Percentiles rank a stretch among this genome's conserved stretches.
phyloP scores from a whole-genome alignment of 2,329 filamentous ascomycete species.

The Magnaporthiopsis rhizophila region DNA sequence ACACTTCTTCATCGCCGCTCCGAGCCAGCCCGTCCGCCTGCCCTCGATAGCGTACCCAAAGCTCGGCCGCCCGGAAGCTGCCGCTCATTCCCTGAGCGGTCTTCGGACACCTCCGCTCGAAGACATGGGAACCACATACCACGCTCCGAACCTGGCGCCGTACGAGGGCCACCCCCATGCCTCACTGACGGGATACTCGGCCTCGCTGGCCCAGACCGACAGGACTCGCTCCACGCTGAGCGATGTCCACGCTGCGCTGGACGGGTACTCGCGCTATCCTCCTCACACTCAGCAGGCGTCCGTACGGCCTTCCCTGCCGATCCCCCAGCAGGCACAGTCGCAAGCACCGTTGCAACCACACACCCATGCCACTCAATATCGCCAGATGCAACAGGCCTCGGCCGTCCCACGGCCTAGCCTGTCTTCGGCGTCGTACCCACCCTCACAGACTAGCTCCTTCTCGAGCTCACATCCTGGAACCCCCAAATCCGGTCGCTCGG shows the following conservation, averaged over 20 bases:
- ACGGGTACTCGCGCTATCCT: conserved; percentile 8
- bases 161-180: conserved; percentile 18
- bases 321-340: conserved; percentile 3
- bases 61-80: not conserved
- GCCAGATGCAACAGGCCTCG: conserved; percentile 7
- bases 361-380: not conserved
- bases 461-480: conserved; percentile 29
- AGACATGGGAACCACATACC: conserved; percentile 24
- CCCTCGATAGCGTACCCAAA: not conserved
- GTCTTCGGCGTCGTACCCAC: conserved; percentile 11
- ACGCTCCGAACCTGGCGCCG: conserved; percentile 20
- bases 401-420: not conserved
- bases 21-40: conserved; percentile 2
- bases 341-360: conserved; percentile 6
- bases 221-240: conserved; percentile 14
- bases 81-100: conserved; percentile 11
- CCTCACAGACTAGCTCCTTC: conserved; percentile 20
- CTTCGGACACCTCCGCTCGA: conserved; percentile 22
- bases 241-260: conserved; percentile 12
- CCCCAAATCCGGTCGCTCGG: conserved; percentile 23
- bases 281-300: conserved; percentile 6
- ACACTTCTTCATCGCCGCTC: not conserved
- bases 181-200: conserved; percentile 8
- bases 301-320: conserved; percentile 7
- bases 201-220: conserved; percentile 13